phyloP scores from a whole-genome alignment of 169 alveolate genomes.

The Eimeria acervulina region DNA sequence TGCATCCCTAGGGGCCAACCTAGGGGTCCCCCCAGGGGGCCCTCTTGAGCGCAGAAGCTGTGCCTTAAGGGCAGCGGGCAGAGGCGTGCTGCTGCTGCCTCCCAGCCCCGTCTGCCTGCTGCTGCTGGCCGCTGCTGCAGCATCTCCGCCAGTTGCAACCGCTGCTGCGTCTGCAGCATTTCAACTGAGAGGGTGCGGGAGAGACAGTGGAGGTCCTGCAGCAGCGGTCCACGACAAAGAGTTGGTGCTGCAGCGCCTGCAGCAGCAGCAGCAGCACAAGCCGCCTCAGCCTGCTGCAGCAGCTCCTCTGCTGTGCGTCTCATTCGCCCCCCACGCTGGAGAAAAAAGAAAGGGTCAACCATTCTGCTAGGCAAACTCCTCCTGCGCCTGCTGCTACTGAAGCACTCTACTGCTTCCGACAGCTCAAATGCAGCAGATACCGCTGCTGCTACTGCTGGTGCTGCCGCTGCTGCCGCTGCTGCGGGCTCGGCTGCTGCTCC shows the following conservation, averaged over 20 bases:
- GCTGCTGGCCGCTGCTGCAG: slow-evolving; percentile 44
- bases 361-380: not conserved
- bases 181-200: slow-evolving; percentile 12
- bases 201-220: slow-evolving; percentile 10
- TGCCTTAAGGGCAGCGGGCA: not conserved
- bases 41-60: not conserved
- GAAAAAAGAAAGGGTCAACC: not conserved
- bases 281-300: slow-evolving; percentile 70
- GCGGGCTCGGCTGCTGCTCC: slow-evolving; percentile 41
- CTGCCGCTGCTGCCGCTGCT: slow-evolving; percentile 13
- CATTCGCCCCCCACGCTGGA: not conserved
- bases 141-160: slow-evolving; percentile 10
- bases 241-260: slow-evolving; percentile 36
- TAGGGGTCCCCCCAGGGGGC: slow-evolving; percentile 29
- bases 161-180: slow-evolving; percentile 32
- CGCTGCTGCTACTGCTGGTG: slow-evolving; percentile 58
- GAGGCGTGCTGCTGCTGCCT: slow-evolving; percentile 32
- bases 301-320: slow-evolving; percentile 39
- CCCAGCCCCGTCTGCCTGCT: slow-evolving; percentile 5
- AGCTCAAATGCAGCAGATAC: slow-evolving; percentile 11
- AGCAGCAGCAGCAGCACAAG: not conserved
- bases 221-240: not conserved
- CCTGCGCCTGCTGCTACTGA: slow-evolving; percentile 19
- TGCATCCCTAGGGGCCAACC: not conserved
- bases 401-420: slow-evolving; percentile 19